Evolutionary conservation across 2,329 filamentous ascomycete genomes (phyloP).

Genomic region (Nemania sp.): DNA sequence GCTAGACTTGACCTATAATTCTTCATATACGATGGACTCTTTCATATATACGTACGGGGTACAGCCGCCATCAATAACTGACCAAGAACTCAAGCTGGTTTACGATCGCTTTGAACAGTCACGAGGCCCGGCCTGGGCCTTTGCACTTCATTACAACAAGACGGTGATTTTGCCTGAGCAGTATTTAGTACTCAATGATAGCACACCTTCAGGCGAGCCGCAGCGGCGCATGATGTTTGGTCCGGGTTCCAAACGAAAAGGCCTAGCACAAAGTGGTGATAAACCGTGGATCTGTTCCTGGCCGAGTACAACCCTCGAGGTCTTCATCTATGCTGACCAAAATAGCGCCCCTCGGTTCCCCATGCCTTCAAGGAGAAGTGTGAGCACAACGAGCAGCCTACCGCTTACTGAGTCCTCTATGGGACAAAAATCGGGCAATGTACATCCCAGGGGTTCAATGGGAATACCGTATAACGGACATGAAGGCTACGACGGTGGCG

Average conservation of each 20-base stretch:
- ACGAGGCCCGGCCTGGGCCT: slow-evolving; percentile 61
- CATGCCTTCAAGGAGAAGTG: neutral
- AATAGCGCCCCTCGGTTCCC: slow-evolving; percentile 48
- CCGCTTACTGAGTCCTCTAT: neutral
- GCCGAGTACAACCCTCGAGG: slow-evolving; percentile 58
- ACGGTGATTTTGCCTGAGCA: slow-evolving; percentile 57
- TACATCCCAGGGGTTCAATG: neutral
- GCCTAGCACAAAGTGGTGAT: slow-evolving; percentile 51
- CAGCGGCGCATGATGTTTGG: slow-evolving; percentile 38
- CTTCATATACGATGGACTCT: slow-evolving; percentile 42
- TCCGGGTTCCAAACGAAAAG: slow-evolving; percentile 45
- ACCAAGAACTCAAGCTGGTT: slow-evolving; percentile 53
- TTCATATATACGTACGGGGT: slow-evolving; percentile 57
- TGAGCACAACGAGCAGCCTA: neutral
- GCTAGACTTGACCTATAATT: slow-evolving; percentile 46
- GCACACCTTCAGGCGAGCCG: slow-evolving; percentile 15
- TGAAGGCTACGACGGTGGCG: no score
- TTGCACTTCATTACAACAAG: slow-evolving; percentile 58
- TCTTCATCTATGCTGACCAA: slow-evolving; percentile 61
- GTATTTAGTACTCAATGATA: slow-evolving; percentile 36
- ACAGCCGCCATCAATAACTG: slow-evolving; percentile 52
- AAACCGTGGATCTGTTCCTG: slow-evolving; percentile 64
- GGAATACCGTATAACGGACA: neutral
- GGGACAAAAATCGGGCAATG: neutral
- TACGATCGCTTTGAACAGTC: slow-evolving; percentile 54